These are phyloP conservation scores for Entomortierella beljakovae DNA, from an alignment of 192 early-diverging fungal species.

Conservation along the genomic window DNA sequence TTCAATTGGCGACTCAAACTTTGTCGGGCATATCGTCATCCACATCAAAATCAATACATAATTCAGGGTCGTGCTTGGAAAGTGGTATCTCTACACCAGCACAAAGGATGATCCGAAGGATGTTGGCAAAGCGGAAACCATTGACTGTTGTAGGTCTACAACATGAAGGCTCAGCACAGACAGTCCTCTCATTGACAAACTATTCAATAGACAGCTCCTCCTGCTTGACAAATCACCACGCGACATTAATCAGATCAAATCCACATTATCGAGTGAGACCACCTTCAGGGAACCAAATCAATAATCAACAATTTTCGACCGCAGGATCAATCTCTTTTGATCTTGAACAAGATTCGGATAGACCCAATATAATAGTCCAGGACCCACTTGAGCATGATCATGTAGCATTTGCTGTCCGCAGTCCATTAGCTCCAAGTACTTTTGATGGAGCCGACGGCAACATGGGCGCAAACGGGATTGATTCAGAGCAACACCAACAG, in stretches of 20 bases:
- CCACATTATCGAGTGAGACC: slow-evolving; percentile 33
- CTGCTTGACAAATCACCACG: background rate
- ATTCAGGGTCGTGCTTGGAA: too few species aligned
- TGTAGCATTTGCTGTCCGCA: slow-evolving; percentile 18
- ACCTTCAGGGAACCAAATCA: background rate
- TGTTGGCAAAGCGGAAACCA: slow-evolving; percentile 24
- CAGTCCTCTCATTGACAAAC: slow-evolving; percentile 23
- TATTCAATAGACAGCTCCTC: background rate
- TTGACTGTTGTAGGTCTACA: slow-evolving; percentile 32
- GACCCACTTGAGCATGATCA: slow-evolving; percentile 29
- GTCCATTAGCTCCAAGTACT: background rate
- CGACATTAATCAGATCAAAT: slow-evolving; percentile 25
- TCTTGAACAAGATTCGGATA: background rate
- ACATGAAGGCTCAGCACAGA: slow-evolving; percentile 43
- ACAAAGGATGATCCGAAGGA: slow-evolving; percentile 14
- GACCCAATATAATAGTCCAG: slow-evolving; percentile 37
- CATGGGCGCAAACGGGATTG: background rate
- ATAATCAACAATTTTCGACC: background rate
- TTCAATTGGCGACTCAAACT: slow-evolving; percentile 14
- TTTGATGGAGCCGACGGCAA: background rate
- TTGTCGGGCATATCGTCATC: slow-evolving; percentile 1
- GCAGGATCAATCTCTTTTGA: background rate
- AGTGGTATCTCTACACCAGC: slow-evolving; percentile 30
- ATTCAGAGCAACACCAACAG: background rate
- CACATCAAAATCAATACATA: background rate